Percentiles rank a stretch among this genome's conserved stretches.
Evolutionary conservation across 345 rosid species (phyloP).

Genomic region (Aethionema arabicum): DNA sequence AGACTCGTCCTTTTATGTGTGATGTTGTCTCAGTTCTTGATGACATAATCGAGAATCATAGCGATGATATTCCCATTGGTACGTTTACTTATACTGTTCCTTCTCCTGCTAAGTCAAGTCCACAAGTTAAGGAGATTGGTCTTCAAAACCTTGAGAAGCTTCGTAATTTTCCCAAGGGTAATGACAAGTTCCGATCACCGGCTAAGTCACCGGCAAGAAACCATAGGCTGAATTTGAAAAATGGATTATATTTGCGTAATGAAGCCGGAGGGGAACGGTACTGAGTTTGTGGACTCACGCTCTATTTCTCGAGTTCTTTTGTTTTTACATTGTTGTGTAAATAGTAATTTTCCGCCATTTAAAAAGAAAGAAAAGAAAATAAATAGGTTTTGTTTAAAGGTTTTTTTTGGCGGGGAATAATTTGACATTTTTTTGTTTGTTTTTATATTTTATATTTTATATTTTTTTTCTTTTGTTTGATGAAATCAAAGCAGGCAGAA

Average conservation of each 20-base stretch:
- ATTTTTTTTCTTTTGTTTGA: conserved; percentile 23
- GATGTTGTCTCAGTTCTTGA: conserved; percentile 55
- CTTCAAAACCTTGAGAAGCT: conserved; percentile 25
- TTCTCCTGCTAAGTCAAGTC: conserved; percentile 30
- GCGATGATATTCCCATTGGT: conserved; percentile 42
- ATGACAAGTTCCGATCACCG: conserved; percentile 28
- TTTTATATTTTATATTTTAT: no score
- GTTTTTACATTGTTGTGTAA: conserved; percentile 12
- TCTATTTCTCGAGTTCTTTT: background rate
- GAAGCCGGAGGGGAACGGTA: conserved; percentile 38
- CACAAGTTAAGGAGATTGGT: conserved; percentile 33
- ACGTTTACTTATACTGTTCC: conserved; percentile 63
- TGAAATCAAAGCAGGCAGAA: conserved; percentile 12
- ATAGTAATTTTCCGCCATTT: background rate
- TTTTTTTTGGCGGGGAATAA: conserved; percentile 11
- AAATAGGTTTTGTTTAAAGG: conserved; percentile 17
- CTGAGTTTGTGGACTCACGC: conserved; percentile 1
- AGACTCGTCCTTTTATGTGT: conserved; percentile 67
- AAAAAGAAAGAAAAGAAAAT: conserved; percentile 5
- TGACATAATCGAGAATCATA: conserved; percentile 47
- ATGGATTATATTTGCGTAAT: conserved; percentile 41
- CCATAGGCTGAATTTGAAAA: conserved; percentile 26
- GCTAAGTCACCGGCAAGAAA: conserved; percentile 36
- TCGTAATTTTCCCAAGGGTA: conserved; percentile 12
- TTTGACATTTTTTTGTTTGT: background rate